These are phyloP conservation scores for Hyaloscypha hepaticicola DNA, from an alignment of 495 filamentous ascomycete genomes.

Conservation along the genomic window DNA sequence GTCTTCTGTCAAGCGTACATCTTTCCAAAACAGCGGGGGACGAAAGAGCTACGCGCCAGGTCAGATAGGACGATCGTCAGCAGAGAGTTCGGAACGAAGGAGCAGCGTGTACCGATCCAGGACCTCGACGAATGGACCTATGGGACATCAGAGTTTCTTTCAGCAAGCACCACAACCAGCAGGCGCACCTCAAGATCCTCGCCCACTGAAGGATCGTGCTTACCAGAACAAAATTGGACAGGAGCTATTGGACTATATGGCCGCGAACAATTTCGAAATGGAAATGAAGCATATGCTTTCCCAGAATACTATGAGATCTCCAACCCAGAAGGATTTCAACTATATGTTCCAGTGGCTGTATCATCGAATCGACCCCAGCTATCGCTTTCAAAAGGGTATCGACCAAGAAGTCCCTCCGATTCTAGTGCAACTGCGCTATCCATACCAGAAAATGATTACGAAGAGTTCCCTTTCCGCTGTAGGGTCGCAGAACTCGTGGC, in stretches of 20 bases:
- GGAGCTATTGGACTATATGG: conserved; percentile 87
- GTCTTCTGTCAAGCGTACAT: conserved; percentile 83
- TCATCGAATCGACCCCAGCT: conserved; percentile 87
- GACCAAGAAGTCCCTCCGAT: conserved; percentile 91
- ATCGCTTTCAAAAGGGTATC: conserved; percentile 86
- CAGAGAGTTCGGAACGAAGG: conserved; percentile 59
- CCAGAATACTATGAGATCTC: conserved; percentile 82
- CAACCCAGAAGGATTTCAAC: conserved; percentile 98
- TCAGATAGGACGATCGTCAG: conserved; percentile 47
- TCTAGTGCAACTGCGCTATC: conserved; percentile 89
- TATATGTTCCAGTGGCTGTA: conserved; percentile 98
- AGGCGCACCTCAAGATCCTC: conserved; percentile 81
- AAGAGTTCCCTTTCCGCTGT: conserved; percentile 94
- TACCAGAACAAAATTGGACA: conserved; percentile 80
- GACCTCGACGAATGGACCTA: conserved; percentile 51
- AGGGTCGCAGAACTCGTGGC: conserved; percentile 87
- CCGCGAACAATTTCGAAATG: conserved; percentile 91
- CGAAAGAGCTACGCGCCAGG: conserved; percentile 73
- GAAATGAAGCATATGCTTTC: conserved; percentile 91
- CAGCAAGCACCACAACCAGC: conserved; percentile 75
- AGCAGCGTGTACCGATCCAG: conserved; percentile 84
- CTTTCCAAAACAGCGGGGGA: conserved; percentile 62
- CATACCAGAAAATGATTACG: conserved; percentile 88
- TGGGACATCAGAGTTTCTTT: conserved; percentile 87
- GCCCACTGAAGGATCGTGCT: conserved; percentile 77